phyloP scores from a whole-genome alignment of 441 rosid genomes.

The Corymbia citriodora region DNA sequence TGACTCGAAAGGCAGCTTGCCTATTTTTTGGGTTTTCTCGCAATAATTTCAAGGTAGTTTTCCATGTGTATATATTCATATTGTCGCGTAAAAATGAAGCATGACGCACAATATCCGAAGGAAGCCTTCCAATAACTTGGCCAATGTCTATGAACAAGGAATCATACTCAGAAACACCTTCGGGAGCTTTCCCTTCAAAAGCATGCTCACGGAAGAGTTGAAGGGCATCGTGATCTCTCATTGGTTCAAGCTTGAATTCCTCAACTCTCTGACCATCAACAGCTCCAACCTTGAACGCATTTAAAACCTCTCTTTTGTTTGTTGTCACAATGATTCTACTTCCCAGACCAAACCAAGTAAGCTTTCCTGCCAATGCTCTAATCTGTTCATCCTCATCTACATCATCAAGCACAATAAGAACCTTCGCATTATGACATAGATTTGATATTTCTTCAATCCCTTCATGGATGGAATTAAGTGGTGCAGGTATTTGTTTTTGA shows the following conservation, averaged over 20 bases:
- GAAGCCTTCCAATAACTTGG: neutral
- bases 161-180: neutral
- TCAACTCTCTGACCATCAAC: neutral
- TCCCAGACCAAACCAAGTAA: neutral
- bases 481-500: neutral
- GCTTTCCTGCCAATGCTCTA: neutral
- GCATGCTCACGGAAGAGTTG: neutral
- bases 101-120: neutral
- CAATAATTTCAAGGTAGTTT: neutral
- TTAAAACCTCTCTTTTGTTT: neutral
- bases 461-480: neutral
- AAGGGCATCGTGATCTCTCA: neutral
- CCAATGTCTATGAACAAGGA: neutral
- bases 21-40: neutral
- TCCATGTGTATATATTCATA: neutral
- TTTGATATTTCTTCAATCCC: neutral
- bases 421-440: fast-evolving
- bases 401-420: neutral
- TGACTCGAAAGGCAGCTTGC: neutral
- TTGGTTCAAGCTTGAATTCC: neutral
- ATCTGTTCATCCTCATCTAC: neutral
- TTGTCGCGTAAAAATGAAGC: neutral
- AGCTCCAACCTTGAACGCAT: neutral
- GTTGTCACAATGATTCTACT: neutral
- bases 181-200: neutral